phyloP scores from a whole-genome alignment of 345 rosid species.

The Erysimum cheiranthoides region DNA sequence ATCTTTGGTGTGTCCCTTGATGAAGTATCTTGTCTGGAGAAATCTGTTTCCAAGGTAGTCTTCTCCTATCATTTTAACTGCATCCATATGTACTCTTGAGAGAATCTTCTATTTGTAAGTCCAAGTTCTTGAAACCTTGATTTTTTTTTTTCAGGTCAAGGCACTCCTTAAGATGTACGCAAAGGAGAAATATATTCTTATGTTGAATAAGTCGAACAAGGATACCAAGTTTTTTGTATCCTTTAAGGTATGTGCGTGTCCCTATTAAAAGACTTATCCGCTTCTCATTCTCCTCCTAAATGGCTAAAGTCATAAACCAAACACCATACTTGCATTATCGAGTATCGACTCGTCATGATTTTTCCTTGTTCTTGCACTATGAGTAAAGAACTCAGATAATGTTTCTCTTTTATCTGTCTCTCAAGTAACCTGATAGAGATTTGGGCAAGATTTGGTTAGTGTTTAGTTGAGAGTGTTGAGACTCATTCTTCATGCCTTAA shows the following conservation, averaged over 20 bases:
- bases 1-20: conserved; percentile 79
- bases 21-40: conserved; percentile 63
- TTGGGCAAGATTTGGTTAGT: conserved; percentile 1
- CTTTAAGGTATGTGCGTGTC: conserved; percentile 68
- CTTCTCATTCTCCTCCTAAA: background rate
- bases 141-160: conserved; percentile 54
- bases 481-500: conserved; percentile 15
- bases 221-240: conserved; percentile 68
- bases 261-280: background rate
- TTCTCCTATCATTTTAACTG: conserved; percentile 23
- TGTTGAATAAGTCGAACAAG: conserved; percentile 47
- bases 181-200: conserved; percentile 74
- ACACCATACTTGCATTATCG: background rate
- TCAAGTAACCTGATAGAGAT: conserved; percentile 9
- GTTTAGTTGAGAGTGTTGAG: background rate
- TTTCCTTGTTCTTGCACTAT: conserved; percentile 13
- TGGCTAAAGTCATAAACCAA: conserved; percentile 8
- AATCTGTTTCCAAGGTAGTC: conserved; percentile 58
- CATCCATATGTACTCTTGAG: background rate
- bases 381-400: background rate
- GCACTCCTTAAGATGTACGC: conserved; percentile 61
- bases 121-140: conserved; percentile 23
- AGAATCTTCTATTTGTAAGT: background rate
- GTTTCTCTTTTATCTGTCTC: background rate
- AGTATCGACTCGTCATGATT: background rate